Percentiles rank a stretch among this genome's conserved stretches.
phyloP scores from a whole-genome alignment of 495 filamentous ascomycete genomes.

The Collariella sp. region DNA sequence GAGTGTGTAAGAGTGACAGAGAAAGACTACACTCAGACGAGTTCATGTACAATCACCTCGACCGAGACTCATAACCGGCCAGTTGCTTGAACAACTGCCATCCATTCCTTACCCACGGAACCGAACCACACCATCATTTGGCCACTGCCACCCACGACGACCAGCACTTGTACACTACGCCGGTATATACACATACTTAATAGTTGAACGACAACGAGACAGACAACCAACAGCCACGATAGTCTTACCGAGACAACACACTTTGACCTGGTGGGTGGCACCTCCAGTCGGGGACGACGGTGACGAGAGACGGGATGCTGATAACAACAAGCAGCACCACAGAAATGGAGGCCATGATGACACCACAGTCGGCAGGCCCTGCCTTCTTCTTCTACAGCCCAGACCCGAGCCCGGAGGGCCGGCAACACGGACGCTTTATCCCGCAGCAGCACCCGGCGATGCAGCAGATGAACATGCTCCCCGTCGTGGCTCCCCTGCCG shows the following conservation, averaged over 20 bases:
- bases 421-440: constrained; percentile 76
- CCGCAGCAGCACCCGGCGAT: constrained; percentile 54
- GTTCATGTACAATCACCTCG: constrained; percentile 37
- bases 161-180: constrained; percentile 35
- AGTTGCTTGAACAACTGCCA: constrained; percentile 35
- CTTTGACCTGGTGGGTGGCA: constrained; percentile 23
- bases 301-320: constrained; percentile 7
- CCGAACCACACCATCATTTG: constrained; percentile 44
- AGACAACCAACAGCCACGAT: constrained; percentile 10
- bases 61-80: constrained; percentile 35
- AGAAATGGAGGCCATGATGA: constrained; percentile 41
- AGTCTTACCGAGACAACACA: constrained; percentile 1
- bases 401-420: constrained; percentile 62
- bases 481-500: constrained; percentile 46
- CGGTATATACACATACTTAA: constrained; percentile 41
- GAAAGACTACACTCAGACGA: constrained; percentile 14
- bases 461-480: constrained; percentile 44
- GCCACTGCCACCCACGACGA: constrained; percentile 31
- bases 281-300: neutral
- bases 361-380: constrained; percentile 57
- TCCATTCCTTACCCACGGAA: constrained; percentile 41
- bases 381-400: constrained; percentile 90
- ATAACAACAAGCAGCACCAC: constrained; percentile 16
- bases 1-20: neutral
- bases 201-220: constrained; percentile 27